A percentile compares a stretch with the other conserved stretches of the same genome.
These are phyloP conservation scores for Rhizophagus sp. DNA, from an alignment of 192 early-diverging fungal genomes.

Conservation along the genomic window DNA sequence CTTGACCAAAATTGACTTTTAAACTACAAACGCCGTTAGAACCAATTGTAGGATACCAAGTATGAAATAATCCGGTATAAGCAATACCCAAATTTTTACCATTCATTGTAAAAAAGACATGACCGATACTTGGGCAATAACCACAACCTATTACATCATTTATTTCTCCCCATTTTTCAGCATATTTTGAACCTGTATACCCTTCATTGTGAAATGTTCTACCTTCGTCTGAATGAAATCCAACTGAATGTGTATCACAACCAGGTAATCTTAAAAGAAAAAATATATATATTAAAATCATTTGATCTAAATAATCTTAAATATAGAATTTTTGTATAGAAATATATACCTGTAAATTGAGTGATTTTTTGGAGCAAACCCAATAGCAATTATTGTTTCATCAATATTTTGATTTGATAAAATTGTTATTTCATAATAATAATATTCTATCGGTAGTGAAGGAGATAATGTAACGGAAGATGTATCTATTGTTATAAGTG, in stretches of 20 bases:
- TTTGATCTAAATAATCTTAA: not conserved
- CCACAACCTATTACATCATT: too few relatives aligned
- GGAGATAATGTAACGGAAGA: too few relatives aligned
- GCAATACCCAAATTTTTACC: too few relatives aligned
- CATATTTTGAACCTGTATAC: slow-evolving; percentile 36
- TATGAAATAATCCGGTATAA: too few relatives aligned
- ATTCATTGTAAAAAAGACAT: too few relatives aligned
- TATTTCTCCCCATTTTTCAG: slow-evolving; percentile 34
- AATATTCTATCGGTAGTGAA: not conserved
- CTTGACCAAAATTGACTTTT: too few relatives aligned
- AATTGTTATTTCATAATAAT: slow-evolving; percentile 24
- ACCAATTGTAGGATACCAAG: too few relatives aligned
- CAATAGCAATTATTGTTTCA: slow-evolving; percentile 47
- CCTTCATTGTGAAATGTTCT: slow-evolving; percentile 42
- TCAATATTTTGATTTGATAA: slow-evolving; percentile 26
- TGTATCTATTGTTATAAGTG: not conserved
- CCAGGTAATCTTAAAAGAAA: slow-evolving; percentile 29
- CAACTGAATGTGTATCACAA: slow-evolving; percentile 51
- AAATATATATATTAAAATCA: not conserved
- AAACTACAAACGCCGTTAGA: too few relatives aligned
- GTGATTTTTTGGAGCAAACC: slow-evolving; percentile 48
- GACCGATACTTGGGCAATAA: too few relatives aligned
- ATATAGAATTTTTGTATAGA: not conserved
- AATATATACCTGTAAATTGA: slow-evolving; percentile 41
- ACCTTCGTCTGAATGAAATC: slow-evolving; percentile 45